Conservation (phyloP, 768 basidiomycete species). For the Agrocybe praecox region DNA sequence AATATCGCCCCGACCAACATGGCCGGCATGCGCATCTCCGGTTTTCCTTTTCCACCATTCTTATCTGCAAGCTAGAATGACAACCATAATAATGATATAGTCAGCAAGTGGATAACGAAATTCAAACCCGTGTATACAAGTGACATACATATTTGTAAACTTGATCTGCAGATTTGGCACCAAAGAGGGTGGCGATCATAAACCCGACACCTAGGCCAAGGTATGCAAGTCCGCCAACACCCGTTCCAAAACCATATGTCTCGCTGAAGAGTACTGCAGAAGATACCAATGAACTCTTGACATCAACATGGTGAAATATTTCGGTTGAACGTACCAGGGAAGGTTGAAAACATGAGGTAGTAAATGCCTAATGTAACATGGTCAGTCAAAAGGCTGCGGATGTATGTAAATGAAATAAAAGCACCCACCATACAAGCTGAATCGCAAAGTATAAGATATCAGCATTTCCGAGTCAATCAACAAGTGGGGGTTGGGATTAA, state of each 20-base stretch:
- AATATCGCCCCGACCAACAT: constrained; percentile 71
- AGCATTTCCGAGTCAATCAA: background rate
- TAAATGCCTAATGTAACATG: constrained; percentile 64
- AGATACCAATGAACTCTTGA: background rate
- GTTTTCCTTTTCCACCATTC: constrained; percentile 66
- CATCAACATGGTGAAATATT: too few species aligned
- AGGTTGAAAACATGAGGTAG: constrained; percentile 74
- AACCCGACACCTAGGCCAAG: constrained; percentile 61
- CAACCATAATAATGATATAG: background rate
- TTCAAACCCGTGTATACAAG: background rate
- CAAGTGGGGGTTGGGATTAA: too few species aligned
- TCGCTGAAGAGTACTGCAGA: constrained; percentile 45
- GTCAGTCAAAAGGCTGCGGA: background rate
- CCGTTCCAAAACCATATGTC: constrained; percentile 53
- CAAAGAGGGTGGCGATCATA: constrained; percentile 44
- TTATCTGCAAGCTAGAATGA: constrained; percentile 44
- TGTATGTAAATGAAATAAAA: background rate
- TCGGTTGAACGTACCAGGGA: constrained; percentile 49
- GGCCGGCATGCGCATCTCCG: constrained; percentile 76
- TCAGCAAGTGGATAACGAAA: background rate
- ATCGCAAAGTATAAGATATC: background rate
- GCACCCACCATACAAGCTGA: background rate
- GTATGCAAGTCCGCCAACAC: constrained; percentile 56
- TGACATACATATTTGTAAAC: constrained; percentile 50
- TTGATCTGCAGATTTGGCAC: constrained; percentile 48